phyloP scores from a whole-genome alignment of 2,329 filamentous ascomycete species.

The Westerdykella sp. region DNA sequence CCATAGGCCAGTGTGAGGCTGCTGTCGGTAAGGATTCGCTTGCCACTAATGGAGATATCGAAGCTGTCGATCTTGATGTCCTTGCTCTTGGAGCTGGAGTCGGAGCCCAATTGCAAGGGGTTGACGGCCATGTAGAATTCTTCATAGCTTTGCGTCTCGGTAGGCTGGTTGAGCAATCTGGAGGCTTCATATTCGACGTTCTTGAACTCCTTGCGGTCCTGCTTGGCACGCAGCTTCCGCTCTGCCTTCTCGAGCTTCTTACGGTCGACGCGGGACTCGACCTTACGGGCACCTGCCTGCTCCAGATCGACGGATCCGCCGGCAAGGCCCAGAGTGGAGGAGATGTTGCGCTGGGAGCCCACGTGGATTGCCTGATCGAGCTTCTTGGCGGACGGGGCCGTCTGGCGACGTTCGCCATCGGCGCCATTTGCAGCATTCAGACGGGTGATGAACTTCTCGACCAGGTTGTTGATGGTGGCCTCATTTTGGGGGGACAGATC shows the following conservation, averaged over 20 bases:
- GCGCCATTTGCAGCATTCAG: slow-evolving; percentile 67
- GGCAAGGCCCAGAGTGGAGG: slow-evolving; percentile 83
- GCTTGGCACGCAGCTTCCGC: slow-evolving; percentile 93
- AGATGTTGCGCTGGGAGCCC: slow-evolving; percentile 89
- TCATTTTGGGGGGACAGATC: slow-evolving; percentile 66
- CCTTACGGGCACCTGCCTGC: slow-evolving; percentile 84
- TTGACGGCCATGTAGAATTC: slow-evolving; percentile 99
- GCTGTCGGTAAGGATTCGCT: slow-evolving; percentile 85
- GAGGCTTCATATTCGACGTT: slow-evolving; percentile 97
- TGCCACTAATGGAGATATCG: slow-evolving; percentile 85
- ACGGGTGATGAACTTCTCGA: slow-evolving; percentile 81
- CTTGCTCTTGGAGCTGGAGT: slow-evolving; percentile 75
- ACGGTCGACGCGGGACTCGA: slow-evolving; percentile 93
- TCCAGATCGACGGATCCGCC: slow-evolving; percentile 84
- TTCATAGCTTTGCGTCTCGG: slow-evolving; percentile 86
- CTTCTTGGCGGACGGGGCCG: slow-evolving; percentile 71
- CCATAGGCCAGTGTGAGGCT: slow-evolving; percentile 86
- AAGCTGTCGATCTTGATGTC: slow-evolving; percentile 97
- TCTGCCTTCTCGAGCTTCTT: slow-evolving; percentile 99
- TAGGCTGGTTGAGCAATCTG: slow-evolving; percentile 73
- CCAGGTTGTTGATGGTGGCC: slow-evolving; percentile 71
- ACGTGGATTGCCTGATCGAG: slow-evolving; percentile 95
- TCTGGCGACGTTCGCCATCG: slow-evolving; percentile 60
- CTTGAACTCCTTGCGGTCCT: slow-evolving; percentile 98
- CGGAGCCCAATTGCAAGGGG: slow-evolving; percentile 76